Conservation (phyloP, 176 grass and related monocot species). For the Areca catechu region DNA sequence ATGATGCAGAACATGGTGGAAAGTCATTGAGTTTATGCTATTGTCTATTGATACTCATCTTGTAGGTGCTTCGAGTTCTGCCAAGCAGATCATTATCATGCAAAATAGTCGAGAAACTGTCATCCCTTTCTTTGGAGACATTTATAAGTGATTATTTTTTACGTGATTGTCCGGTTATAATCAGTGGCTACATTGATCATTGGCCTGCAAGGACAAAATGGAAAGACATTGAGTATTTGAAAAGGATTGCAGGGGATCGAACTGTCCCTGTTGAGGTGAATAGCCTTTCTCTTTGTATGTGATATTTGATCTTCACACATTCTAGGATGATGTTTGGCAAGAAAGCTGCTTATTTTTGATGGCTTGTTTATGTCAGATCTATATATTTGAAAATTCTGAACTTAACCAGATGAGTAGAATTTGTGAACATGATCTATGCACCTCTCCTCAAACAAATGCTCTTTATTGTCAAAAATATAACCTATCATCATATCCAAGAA, state of each 20-base stretch:
- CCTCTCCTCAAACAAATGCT: too few species aligned
- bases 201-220: slow-evolving; percentile 85
- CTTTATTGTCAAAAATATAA: too few species aligned
- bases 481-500: too few species aligned
- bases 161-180: slow-evolving; percentile 76
- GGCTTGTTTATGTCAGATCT: too few species aligned
- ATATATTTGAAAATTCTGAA: too few species aligned
- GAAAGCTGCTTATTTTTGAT: too few species aligned
- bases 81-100: slow-evolving; percentile 64
- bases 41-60: slow-evolving; percentile 13
- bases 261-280: slow-evolving; percentile 87
- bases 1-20: too few species aligned
- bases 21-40: not conserved
- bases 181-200: slow-evolving; percentile 80
- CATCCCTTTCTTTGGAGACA: slow-evolving; percentile 78
- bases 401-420: too few species aligned
- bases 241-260: slow-evolving; percentile 72
- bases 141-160: slow-evolving; percentile 86
- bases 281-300: slow-evolving; percentile 4
- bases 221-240: slow-evolving; percentile 84
- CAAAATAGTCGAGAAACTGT: slow-evolving; percentile 67
- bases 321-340: too few species aligned
- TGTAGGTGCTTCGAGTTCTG: slow-evolving; percentile 55
- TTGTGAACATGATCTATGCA: too few species aligned
- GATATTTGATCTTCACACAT: slow-evolving; percentile 6